These are phyloP conservation scores for Phialemoniopsis sp. DNA, from an alignment of 2,329 filamentous ascomycete genomes.

Conservation along the genomic window DNA sequence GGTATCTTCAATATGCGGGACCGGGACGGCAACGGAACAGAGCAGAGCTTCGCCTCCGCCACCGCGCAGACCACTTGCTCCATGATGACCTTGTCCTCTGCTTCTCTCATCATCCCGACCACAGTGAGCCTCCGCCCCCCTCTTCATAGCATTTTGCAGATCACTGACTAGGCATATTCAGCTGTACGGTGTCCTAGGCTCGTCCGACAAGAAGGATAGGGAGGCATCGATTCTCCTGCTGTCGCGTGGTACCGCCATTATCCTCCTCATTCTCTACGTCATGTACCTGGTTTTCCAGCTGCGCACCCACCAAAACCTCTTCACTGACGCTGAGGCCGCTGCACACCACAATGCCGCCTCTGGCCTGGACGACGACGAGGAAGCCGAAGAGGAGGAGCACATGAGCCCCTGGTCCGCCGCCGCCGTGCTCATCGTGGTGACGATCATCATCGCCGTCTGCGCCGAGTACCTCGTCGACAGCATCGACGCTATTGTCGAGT, in stretches of 20 bases:
- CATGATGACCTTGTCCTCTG: conserved; percentile 71
- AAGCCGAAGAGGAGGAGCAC: conserved; percentile 34
- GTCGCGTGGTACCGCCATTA: conserved; percentile 72
- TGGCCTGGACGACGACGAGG: conserved; percentile 27
- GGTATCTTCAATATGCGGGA: conserved; percentile 60
- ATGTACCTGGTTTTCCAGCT: conserved; percentile 78
- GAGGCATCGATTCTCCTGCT: conserved; percentile 61
- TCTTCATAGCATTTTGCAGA: conserved; percentile 9
- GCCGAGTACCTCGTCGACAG: conserved; percentile 75
- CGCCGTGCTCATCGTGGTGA: conserved; percentile 65
- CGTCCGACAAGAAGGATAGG: conserved; percentile 33
- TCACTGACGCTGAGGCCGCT: conserved; percentile 25
- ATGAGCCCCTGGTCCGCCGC: conserved; percentile 62
- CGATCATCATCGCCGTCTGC: conserved; percentile 71
- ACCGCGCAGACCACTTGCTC: conserved; percentile 75
- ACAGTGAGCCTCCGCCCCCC: conserved; percentile 55
- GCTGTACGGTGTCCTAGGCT: conserved; percentile 63
- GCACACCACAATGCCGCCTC: conserved; percentile 30
- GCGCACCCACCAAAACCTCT: conserved; percentile 68
- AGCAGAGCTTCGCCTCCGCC: conserved; percentile 71
- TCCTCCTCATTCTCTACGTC: conserved; percentile 70
- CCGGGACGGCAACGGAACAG: conserved; percentile 50
- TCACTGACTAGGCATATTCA: conserved; percentile 14
- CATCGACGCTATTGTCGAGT: conserved; percentile 62
- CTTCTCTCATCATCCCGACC: conserved; percentile 75